A percentile compares a stretch with the other conserved stretches of the same genome.
phyloP scores from a whole-genome alignment of 1,284 basidiomycete genomes.

The Neotropicomus parvogracilis region DNA sequence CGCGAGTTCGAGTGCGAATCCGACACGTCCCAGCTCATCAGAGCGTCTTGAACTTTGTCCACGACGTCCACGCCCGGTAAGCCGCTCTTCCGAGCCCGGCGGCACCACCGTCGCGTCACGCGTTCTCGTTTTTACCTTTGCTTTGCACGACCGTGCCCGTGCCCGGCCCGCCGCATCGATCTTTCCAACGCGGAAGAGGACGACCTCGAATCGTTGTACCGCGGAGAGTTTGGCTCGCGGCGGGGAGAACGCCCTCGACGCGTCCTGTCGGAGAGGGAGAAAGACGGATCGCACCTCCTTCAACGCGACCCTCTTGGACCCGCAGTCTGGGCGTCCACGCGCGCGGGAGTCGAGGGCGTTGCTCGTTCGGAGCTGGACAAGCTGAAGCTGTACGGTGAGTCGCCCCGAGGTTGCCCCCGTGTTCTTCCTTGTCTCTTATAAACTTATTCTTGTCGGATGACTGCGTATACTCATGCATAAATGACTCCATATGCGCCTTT shows the following conservation, averaged over 20 bases:
- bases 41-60: too few species aligned
- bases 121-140: too few species aligned
- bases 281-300: constrained; percentile 33
- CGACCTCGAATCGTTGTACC: constrained; percentile 4
- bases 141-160: not conserved
- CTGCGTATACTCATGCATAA: constrained; percentile 6
- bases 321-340: constrained; percentile 14
- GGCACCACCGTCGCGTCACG: too few species aligned
- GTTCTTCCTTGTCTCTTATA: not conserved
- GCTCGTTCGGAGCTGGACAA: constrained; percentile 36
- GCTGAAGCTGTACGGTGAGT: not conserved
- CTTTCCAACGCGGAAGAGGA: not conserved
- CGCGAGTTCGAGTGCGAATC: too few species aligned
- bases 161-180: constrained; percentile 6
- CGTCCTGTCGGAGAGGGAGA: constrained; percentile 32
- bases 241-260: constrained; percentile 5
- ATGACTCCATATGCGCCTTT: constrained; percentile 1
- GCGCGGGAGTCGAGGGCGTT: constrained; percentile 24
- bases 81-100: too few species aligned
- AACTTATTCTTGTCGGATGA: constrained; percentile 1
- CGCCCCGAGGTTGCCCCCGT: too few species aligned
- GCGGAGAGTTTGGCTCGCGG: constrained; percentile 14
- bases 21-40: too few species aligned
- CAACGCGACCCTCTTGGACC: constrained; percentile 28
- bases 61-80: too few species aligned